Conservation (phyloP, 78 protist species). For the Diacronema lutheri region DNA sequence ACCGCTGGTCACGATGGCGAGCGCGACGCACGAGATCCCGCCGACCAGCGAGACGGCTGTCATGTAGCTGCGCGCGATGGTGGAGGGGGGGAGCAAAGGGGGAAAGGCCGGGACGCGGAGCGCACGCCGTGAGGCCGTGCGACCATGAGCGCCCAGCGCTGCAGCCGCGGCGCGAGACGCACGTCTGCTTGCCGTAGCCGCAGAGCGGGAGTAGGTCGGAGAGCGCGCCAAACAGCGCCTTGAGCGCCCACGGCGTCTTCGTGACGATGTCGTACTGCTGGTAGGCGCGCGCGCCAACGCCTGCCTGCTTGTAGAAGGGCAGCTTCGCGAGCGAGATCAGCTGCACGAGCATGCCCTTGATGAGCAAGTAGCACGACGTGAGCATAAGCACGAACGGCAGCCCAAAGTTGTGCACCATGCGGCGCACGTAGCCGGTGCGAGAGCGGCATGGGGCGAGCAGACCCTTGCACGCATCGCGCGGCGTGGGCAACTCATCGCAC, state of each 20-base stretch:
- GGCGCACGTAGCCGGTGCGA: too few species aligned
- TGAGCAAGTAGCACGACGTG: background rate
- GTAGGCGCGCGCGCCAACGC: background rate
- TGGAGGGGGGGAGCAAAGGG: too few species aligned
- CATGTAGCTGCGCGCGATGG: background rate
- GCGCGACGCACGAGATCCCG: too few species aligned
- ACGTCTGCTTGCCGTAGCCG: conserved; percentile 40
- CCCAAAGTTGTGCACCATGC: background rate
- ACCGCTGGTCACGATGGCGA: too few species aligned
- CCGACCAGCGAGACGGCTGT: too few species aligned
- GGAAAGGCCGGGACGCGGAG: too few species aligned
- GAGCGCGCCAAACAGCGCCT: conserved; percentile 10
- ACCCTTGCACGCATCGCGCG: too few species aligned
- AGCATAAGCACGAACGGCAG: background rate
- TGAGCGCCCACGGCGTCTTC: conserved; percentile 18
- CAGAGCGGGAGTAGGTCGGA: conserved; percentile 5
- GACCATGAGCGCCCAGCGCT: too few species aligned
- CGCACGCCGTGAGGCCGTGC: too few species aligned
- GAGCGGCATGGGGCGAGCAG: too few species aligned
- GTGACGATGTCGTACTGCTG: conserved; percentile 2
- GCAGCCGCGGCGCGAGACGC: too few species aligned
- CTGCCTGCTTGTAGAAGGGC: conserved; percentile 11
- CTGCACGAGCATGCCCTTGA: background rate
- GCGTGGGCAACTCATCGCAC: too few species aligned
- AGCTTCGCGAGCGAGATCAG: background rate